Evolutionary conservation across 1,139 yeast species (phyloP).

Genomic region (Suhomyces taliae): DNA sequence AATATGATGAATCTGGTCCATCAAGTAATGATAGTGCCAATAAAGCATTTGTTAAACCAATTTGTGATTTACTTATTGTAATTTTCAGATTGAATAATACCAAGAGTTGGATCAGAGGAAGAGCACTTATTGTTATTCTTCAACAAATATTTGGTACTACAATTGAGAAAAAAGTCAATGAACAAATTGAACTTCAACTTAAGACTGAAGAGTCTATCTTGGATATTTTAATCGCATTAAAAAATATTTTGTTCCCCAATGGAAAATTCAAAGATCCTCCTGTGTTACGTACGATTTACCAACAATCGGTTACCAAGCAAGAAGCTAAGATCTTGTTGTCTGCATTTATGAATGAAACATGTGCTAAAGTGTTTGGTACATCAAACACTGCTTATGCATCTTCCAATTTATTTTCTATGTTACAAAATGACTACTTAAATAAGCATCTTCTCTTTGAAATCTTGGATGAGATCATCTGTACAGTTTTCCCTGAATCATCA

Average conservation of each 20-base stretch:
- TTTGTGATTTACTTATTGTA: constrained; percentile 72
- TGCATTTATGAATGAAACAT: constrained; percentile 59
- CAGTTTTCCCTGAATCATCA: constrained; percentile 37
- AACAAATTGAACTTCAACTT: constrained; percentile 31
- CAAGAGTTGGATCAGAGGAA: constrained; percentile 78
- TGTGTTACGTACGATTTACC: constrained; percentile 46
- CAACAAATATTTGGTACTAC: constrained; percentile 90
- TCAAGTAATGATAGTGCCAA: constrained; percentile 16
- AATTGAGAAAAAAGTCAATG: constrained; percentile 67
- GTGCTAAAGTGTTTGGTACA: constrained; percentile 75
- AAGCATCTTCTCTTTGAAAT: constrained; percentile 61
- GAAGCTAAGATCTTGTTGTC: constrained; percentile 62
- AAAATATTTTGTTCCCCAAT: constrained; percentile 62
- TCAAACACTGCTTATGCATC: constrained; percentile 67
- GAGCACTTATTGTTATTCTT: constrained; percentile 75
- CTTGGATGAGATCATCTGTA: constrained; percentile 50
- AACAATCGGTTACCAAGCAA: constrained; percentile 52
- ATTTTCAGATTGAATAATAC: constrained; percentile 68
- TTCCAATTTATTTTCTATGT: constrained; percentile 56
- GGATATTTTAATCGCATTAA: constrained; percentile 43
- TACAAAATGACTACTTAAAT: constrained; percentile 74
- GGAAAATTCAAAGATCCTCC: constrained; percentile 53
- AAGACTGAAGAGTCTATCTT: constrained; percentile 51
- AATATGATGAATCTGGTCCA: constrained; percentile 35
- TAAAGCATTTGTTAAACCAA: constrained; percentile 65